Percentiles rank a stretch among this genome's conserved stretches.
phyloP scores from a whole-genome alignment of 2,329 filamentous ascomycete genomes.

The Rosellinia necatrix region DNA sequence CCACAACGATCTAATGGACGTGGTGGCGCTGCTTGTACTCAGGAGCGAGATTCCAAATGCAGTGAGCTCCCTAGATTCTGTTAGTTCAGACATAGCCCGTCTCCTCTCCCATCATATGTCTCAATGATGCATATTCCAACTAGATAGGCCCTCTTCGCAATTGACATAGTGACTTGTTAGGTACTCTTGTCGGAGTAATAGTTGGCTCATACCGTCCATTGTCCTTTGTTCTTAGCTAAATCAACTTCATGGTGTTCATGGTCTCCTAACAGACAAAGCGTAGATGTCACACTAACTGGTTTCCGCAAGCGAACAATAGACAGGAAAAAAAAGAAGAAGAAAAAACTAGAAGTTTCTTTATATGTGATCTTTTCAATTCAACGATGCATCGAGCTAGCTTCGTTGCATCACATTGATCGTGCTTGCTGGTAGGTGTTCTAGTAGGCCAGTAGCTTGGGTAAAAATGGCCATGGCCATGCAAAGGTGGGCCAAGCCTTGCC shows the following conservation, averaged over 20 bases:
- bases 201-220: neutral
- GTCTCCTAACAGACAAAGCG: constrained; percentile 33
- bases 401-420: constrained; percentile 5
- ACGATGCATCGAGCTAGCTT: constrained; percentile 30
- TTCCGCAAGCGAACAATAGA: constrained; percentile 41
- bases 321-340: constrained; percentile 8
- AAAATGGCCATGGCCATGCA: constrained; percentile 1
- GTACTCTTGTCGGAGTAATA: neutral
- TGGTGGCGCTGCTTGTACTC: constrained; percentile 2
- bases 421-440: constrained; percentile 7
- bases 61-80: constrained; percentile 9
- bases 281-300: constrained; percentile 10
- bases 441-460: constrained; percentile 1
- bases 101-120: neutral
- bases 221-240: constrained; percentile 32
- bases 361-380: constrained; percentile 24
- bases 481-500: neutral
- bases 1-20: neutral
- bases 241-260: constrained; percentile 16
- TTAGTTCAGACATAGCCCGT: neutral
- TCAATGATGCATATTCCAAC: neutral
- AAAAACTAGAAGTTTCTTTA: constrained; percentile 28
- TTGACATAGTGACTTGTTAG: neutral
- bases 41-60: neutral
- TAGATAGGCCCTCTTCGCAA: neutral